These are phyloP conservation scores for Aristolochia californica DNA, from an alignment of 164 flowering plant genomes.

Conservation along the genomic window DNA sequence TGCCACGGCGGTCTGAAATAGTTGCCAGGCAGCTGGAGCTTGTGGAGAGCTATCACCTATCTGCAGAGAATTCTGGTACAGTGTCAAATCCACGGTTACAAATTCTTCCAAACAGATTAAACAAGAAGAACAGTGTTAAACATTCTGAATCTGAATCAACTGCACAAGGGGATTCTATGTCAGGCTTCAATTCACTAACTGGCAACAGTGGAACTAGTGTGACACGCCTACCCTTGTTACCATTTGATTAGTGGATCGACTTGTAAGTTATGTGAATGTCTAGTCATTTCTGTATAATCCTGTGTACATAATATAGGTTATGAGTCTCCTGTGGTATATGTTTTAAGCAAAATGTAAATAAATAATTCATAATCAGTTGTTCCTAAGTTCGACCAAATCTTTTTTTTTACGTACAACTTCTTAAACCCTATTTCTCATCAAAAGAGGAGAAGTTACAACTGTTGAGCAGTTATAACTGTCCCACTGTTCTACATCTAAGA, in stretches of 20 bases:
- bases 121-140: constrained; percentile 26
- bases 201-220: constrained; percentile 24
- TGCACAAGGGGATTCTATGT: too few species aligned
- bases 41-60: constrained; percentile 81
- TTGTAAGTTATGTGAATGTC: not conserved
- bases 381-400: too few species aligned
- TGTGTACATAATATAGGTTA: too few species aligned
- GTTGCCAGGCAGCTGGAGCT: constrained; percentile 80
- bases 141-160: constrained; percentile 21
- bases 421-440: too few species aligned
- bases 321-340: too few species aligned
- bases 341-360: too few species aligned
- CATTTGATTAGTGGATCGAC: not conserved
- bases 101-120: constrained; percentile 66
- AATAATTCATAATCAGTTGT: too few species aligned
- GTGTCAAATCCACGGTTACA: constrained; percentile 78
- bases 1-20: constrained; percentile 84
- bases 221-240: not conserved
- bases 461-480: too few species aligned
- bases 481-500: too few species aligned
- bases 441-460: too few species aligned
- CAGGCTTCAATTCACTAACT: constrained; percentile 17
- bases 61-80: constrained; percentile 80
- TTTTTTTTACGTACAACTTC: too few species aligned
- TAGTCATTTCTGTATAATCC: too few species aligned